phyloP scores from a whole-genome alignment of 148 eudicot genomes.

The Rhododendron mucronatum region DNA sequence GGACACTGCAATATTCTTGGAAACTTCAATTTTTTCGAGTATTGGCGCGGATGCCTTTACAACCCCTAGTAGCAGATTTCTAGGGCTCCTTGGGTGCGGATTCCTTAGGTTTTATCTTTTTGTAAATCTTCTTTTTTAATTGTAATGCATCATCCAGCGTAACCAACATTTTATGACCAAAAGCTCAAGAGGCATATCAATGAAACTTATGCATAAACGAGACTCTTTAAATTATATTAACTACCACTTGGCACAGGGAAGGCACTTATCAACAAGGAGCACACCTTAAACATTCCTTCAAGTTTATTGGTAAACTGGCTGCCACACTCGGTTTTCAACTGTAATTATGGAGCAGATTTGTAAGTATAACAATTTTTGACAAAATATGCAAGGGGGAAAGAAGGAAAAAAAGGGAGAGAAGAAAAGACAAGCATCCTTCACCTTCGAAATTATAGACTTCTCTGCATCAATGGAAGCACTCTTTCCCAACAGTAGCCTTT shows the following conservation, averaged over 20 bases:
- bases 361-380: neutral
- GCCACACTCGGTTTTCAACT: constrained; percentile 95
- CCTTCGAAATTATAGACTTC: constrained; percentile 94
- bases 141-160: neutral
- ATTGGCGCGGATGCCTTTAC: neutral
- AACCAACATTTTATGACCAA: neutral
- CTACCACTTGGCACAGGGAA: neutral
- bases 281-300: constrained; percentile 97
- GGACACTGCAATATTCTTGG: neutral
- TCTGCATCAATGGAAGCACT: constrained; percentile 97
- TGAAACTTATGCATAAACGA: neutral
- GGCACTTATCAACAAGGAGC: constrained; percentile 10
- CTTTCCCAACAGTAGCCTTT: constrained; percentile 85
- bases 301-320: constrained; percentile 95
- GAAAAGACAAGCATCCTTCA: constrained; percentile 17
- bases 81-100: neutral
- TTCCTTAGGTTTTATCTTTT: neutral
- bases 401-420: neutral
- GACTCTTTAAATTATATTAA: neutral
- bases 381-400: neutral
- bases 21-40: neutral
- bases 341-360: constrained; percentile 22
- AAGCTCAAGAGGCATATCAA: neutral
- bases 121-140: neutral
- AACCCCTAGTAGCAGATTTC: neutral